Conservation (phyloP, 306 rosid genomes). For the Argentina anserina region DNA sequence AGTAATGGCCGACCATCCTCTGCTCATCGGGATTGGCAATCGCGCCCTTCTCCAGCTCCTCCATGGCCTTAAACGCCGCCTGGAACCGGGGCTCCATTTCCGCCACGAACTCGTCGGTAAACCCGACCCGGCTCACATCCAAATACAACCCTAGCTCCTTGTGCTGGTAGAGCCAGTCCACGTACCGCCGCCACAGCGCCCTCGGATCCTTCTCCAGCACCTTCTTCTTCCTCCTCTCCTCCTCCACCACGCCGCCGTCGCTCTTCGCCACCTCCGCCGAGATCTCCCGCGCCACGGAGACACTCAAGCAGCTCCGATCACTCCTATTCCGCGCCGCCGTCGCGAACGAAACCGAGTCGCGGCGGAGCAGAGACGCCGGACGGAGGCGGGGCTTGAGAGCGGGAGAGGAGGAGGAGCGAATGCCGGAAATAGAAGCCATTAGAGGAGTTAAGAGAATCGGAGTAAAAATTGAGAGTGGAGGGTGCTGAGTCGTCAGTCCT, state of each 20-base stretch:
- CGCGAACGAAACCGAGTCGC: slow-evolving; percentile 32
- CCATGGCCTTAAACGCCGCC: slow-evolving; percentile 76
- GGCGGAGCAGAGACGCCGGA: slow-evolving; percentile 26
- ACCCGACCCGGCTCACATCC: slow-evolving; percentile 95
- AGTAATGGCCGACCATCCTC: slow-evolving; percentile 97
- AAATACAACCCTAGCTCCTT: slow-evolving; percentile 73
- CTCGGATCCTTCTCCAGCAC: slow-evolving; percentile 64
- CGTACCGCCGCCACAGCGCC: slow-evolving; percentile 75
- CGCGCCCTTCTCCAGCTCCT: slow-evolving; percentile 78
- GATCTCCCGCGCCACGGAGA: slow-evolving; percentile 61
- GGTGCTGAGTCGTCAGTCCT: background rate
- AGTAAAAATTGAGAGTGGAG: background rate
- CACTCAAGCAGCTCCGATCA: slow-evolving; percentile 21
- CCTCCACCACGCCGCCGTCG: slow-evolving; percentile 11
- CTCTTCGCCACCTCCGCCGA: slow-evolving; percentile 40
- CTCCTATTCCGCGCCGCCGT: slow-evolving; percentile 25
- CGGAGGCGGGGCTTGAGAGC: slow-evolving; percentile 34
- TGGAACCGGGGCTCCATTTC: slow-evolving; percentile 77
- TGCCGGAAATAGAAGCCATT: slow-evolving; percentile 83
- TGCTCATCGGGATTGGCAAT: slow-evolving; percentile 96
- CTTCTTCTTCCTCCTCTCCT: slow-evolving; percentile 15
- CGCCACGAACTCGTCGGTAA: slow-evolving; percentile 64
- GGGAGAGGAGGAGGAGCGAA: slow-evolving; percentile 64
- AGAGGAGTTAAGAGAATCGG: background rate
- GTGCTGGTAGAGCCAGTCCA: slow-evolving; percentile 90